Evolutionary conservation across 176 grass and related monocot species (phyloP), one percentile per base, ranked within the genome.

Genomic region (Saccharum spontaneum): DNA sequence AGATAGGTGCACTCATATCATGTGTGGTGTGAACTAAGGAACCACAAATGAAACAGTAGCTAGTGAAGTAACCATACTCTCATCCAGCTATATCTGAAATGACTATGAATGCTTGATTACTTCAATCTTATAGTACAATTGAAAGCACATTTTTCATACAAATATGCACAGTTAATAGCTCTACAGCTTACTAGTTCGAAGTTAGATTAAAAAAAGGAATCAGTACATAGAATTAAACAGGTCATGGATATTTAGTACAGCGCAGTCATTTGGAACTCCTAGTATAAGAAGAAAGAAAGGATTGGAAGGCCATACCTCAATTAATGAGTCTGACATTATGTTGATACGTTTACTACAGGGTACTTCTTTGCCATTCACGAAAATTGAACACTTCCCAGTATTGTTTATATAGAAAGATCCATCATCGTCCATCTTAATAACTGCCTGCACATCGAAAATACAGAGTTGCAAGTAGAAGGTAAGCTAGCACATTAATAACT

Each of bases 281-380:
- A 71, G 49, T 18, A 76, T 39, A 69, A 70, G 33, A 49, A 28
- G 46, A 30, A 73, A 67, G 13, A 43, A 57, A 67, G 33, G 18
- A 84, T 74, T 68, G 71, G 72, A 67, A 75, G 22, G 39, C 17
- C 52, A 86, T 89, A 97, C 95, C 92, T 94, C 79, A 81, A 95
- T 84, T 67, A 98, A 86, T 82, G 80, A 90, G 77, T 88, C 79
- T 33, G 91, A 88, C 76, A 41, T 90, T 91, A 95, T 85, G 63
- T 87, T 75, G 28, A 86, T 88, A 43, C 87, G 68, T 66, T 87
- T 88, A 83, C 77, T 88, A 36, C 52, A 66, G 65, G 76, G 85
- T 67, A 98, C 85, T 91, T 98, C 92, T 83, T 91, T 98, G 90
- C 87, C 78, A 52, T 95, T 93, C 24, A 98, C 90, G 86, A 90